Conservation (phyloP, 2,329 filamentous ascomycete genomes). For the Fusarium sp. region DNA sequence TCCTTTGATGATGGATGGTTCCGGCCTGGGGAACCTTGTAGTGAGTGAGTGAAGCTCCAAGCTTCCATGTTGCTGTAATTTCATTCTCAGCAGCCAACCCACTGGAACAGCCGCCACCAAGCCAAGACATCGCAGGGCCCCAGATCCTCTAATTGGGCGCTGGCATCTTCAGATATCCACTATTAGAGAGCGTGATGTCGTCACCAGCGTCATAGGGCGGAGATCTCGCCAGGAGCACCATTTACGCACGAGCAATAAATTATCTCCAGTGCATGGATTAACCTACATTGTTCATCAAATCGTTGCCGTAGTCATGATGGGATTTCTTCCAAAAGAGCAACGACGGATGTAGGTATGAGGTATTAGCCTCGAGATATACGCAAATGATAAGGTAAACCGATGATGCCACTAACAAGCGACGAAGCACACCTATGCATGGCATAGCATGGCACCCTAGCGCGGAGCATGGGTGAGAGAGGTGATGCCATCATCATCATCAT, state of each 20-base stretch:
- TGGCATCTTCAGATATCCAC: not conserved
- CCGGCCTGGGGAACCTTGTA: constrained; percentile 29
- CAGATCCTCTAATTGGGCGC: constrained; percentile 10
- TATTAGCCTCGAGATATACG: constrained; percentile 8
- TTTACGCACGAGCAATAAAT: constrained; percentile 3
- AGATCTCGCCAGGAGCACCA: constrained; percentile 32
- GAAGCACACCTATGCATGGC: constrained; percentile 6
- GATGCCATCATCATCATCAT: constrained; percentile 33
- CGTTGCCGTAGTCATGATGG: not conserved
- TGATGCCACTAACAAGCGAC: constrained; percentile 28
- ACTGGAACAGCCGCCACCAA: constrained; percentile 27
- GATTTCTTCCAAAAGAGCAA: constrained; percentile 2
- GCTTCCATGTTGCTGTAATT: constrained; percentile 11
- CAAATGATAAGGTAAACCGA: constrained; percentile 12
- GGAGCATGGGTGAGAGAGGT: constrained; percentile 18
- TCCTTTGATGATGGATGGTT: not conserved
- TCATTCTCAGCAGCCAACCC: constrained; percentile 26
- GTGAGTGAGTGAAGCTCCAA: constrained; percentile 11
- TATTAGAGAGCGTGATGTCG: constrained; percentile 39
- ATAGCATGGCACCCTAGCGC: not conserved
- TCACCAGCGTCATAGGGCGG: constrained; percentile 41
- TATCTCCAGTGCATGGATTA: not conserved
- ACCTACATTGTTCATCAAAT: constrained; percentile 1
- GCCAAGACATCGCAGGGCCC: constrained; percentile 19
- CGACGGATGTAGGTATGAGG: constrained; percentile 12